Evolutionary conservation across 441 rosid species (phyloP), one percentile per base, ranked within the genome.

Genomic region (Euphorbia celastroides): DNA sequence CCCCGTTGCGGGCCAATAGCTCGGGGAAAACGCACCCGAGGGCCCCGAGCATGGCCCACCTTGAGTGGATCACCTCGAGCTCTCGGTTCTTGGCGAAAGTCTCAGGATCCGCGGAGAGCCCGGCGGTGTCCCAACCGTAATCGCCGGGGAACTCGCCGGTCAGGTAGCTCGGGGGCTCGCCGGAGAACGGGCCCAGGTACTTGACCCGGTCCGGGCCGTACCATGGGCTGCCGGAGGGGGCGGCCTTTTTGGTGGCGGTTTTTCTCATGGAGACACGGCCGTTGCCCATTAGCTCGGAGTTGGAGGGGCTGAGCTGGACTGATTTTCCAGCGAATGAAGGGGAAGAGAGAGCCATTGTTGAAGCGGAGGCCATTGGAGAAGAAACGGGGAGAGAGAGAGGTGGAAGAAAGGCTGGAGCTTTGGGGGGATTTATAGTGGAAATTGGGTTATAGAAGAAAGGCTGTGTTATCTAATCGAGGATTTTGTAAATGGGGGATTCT

Each of bases 11-110:
- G 1, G 70, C 51, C 56, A 62, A 16, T 17, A 76, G 78, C 74
- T 76, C 76, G 0, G 70, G 78, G 74, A 73, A 67, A 38, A 71
- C 62, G 22, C 80, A 66, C 1, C 82, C 66, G 1, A 66, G 30
- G 41, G 73, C 71, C 64, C 79, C 79, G 23, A 77, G 74, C 76
- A 62, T 77, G 12, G 78, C 75, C 69, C 82, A 75, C n/a, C 77
- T 66, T 3, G 27, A 30, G 44, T 75, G 77, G 58, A 75, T 72
- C 14, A 78, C 77, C 58, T 78, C 69, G 0, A 78, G 69, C 72
- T 64, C 74, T 13, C 67, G 50, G 71, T 74, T 74, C 64, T 55
- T 65, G 23, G 77, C 79, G 55, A 70, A 76, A 30, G 74, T 71
- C 69, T 76, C 76, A 0, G 71, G 77, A 20, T 65, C 77, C 19